Evolutionary conservation across 1,139 yeast genomes (phyloP).

Genomic region (Debaryomycetaceae sp.): DNA sequence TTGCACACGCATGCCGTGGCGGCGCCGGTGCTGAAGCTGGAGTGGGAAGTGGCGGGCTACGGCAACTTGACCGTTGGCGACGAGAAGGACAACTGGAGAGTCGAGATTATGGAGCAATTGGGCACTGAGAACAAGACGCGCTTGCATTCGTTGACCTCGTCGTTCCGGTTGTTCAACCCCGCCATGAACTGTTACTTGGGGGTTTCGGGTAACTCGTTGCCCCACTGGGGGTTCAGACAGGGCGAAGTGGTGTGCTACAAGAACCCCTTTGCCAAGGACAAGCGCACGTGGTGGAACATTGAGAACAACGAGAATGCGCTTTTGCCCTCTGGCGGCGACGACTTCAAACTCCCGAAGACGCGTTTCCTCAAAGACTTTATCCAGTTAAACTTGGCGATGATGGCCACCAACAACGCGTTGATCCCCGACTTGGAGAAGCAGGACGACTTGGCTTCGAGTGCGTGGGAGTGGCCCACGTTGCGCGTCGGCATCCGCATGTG

Average conservation of each 20-base stretch:
- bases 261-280: slow-evolving; percentile 75
- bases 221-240: slow-evolving; percentile 98
- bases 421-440: slow-evolving; percentile 89
- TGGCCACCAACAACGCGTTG: slow-evolving; percentile 96
- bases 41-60: slow-evolving; percentile 88
- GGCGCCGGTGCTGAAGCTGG: slow-evolving; percentile 72
- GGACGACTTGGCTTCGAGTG: slow-evolving; percentile 85
- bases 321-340: slow-evolving; percentile 68
- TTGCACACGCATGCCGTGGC: slow-evolving; percentile 80
- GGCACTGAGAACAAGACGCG: slow-evolving; percentile 63
- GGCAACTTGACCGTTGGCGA: slow-evolving; percentile 89
- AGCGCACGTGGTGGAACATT: slow-evolving; percentile 97
- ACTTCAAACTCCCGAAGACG: slow-evolving; percentile 77
- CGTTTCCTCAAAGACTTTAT: slow-evolving; percentile 84
- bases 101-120: slow-evolving; percentile 78
- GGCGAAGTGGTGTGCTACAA: slow-evolving; percentile 89
- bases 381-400: slow-evolving; percentile 94
- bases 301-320: slow-evolving; percentile 77
- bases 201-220: slow-evolving; percentile 74
- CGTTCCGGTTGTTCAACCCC: slow-evolving; percentile 71
- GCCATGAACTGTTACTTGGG: slow-evolving; percentile 80
- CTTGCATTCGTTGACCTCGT: slow-evolving; percentile 83
- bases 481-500: slow-evolving; percentile 92
- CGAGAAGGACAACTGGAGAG: slow-evolving; percentile 86
- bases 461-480: slow-evolving; percentile 99